phyloP scores from a whole-genome alignment of 2,329 filamentous ascomycete species.

The Didymella exigua region DNA sequence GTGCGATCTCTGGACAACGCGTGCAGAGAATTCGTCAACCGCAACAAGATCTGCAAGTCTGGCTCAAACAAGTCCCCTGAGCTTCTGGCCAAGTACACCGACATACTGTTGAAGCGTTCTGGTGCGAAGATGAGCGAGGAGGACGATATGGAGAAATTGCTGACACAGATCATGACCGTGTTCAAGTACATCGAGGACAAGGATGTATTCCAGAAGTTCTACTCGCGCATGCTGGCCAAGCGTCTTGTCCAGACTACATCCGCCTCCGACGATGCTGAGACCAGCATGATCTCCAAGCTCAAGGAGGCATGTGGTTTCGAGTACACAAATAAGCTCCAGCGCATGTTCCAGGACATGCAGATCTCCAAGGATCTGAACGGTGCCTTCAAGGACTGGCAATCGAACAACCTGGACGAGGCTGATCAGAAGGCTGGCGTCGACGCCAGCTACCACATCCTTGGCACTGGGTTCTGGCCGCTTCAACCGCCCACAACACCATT shows the following conservation, averaged over 20 bases:
- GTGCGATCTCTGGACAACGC: constrained; percentile 95
- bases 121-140: constrained; percentile 89
- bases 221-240: constrained; percentile 94
- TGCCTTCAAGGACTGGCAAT: constrained; percentile 80
- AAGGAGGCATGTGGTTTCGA: constrained; percentile 99
- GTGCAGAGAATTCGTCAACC: constrained; percentile 96
- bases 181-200: constrained; percentile 99
- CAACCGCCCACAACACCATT: constrained; percentile 87
- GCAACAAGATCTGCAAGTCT: constrained; percentile 93
- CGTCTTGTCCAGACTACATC: constrained; percentile 94
- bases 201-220: constrained; percentile 99
- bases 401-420: constrained; percentile 66
- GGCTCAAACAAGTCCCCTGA: constrained; percentile 95
- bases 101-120: constrained; percentile 87
- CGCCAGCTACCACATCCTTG: constrained; percentile 88
- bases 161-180: constrained; percentile 96
- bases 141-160: constrained; percentile 84
- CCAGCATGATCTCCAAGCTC: constrained; percentile 98
- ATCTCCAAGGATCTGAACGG: constrained; percentile 96
- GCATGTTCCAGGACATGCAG: constrained; percentile 99
- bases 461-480: constrained; percentile 97
- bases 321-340: constrained; percentile 98
- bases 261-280: constrained; percentile 95
- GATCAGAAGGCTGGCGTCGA: constrained; percentile 75
- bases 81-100: constrained; percentile 91